Base-by-base conservation (phyloP, 2,329 filamentous ascomycete genomes). In the Neurospora crassa region DNA sequence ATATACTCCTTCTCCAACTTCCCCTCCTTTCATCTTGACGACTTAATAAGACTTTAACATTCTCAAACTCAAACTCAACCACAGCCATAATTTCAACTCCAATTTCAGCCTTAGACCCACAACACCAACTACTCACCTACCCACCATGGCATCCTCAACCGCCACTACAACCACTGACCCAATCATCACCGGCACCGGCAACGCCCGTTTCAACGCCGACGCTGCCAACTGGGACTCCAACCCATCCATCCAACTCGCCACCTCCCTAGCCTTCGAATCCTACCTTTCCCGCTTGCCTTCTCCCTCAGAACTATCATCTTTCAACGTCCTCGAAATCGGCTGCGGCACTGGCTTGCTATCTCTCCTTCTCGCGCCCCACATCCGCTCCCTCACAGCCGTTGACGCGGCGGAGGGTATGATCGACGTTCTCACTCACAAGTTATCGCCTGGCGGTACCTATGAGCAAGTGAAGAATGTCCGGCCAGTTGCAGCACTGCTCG, bases 381-480 rank as follows among this genome's bases (percentile, higher is more conserved):
- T 84, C 5, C 81, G 80, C 59, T 80, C 79, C 8, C 76, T 88
- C 5, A 82, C 86, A 2, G 86, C 86, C 59, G 81, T 89, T 24
- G 87, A 89, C 73, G 82, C 85, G 0, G 83, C 86, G 2, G 76
- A 81, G 18, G 86, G 85, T 69, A 89, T 89, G 87, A 84, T 89
- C 41, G 79, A 81, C 2, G 84, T 83, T 0, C 82, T 88, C 67
- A 76, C 79, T 18, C 69, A 76, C 1, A 88, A 88, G 75, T 78
- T 86, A 11, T 70, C 7, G 10, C 16, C 11, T 37, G 47, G 47
- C 43, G n/a, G 24, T 18, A 40, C 67, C 5, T 40, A 34, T 34
- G 40, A 40, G 11, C 34, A 14, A 10, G 16, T 69, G 69, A 74
- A 77, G 2, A 87, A 87, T 69, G 81, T 88, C 24, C 74, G 78